Conservation (phyloP, 2,329 filamentous ascomycete genomes). For the Macrophomina phaseolina region DNA sequence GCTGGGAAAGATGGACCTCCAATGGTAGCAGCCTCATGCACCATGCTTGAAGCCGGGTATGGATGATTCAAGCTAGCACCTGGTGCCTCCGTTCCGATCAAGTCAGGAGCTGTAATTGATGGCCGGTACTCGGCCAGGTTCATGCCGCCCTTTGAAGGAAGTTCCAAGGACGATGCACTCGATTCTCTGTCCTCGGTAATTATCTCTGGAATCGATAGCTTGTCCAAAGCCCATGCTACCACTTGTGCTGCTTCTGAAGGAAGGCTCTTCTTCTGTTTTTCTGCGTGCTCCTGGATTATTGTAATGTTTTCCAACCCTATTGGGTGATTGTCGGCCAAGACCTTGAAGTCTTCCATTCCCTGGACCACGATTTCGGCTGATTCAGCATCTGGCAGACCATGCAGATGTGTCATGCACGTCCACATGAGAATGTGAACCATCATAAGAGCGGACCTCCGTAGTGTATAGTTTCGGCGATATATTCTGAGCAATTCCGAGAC, state of each 20-base stretch:
- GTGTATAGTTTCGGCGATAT: neutral
- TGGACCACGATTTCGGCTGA: neutral
- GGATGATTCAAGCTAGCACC: neutral
- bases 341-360: constrained; percentile 1
- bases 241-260: neutral
- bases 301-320: neutral
- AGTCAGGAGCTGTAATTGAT: neutral
- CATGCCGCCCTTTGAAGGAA: neutral
- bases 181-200: neutral
- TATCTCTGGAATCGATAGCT: neutral
- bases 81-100: neutral
- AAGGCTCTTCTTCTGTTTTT: neutral
- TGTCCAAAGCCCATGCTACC: neutral
- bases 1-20: neutral
- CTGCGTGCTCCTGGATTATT: neutral
- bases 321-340: constrained; percentile 1
- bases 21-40: neutral
- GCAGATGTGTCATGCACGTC: constrained; percentile 9
- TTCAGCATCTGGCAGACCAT: neutral
- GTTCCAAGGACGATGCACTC: neutral
- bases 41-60: neutral
- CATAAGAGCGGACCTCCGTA: neutral
- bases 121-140: neutral
- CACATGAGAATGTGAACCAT: constrained; percentile 9
- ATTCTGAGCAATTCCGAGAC: constrained; percentile 7